A percentile compares a stretch with the other conserved stretches of the same genome.
Evolutionary conservation across 2,329 filamentous ascomycete genomes (phyloP).

Genomic region (Penicillium sclerotigenum): DNA sequence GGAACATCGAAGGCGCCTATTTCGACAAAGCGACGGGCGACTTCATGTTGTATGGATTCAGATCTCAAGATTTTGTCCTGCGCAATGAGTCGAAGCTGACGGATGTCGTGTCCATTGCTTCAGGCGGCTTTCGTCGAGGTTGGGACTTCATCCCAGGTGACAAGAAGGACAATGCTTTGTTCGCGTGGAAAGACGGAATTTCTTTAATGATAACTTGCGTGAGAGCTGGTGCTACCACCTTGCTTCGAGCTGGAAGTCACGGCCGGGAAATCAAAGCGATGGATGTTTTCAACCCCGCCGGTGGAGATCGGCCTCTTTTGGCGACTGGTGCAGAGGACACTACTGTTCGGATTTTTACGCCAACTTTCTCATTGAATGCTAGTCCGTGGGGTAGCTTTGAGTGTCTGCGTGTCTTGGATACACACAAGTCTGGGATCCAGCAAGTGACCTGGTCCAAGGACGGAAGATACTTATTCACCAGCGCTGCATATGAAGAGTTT

Average conservation of each 20-base stretch:
- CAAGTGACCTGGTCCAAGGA: constrained; percentile 69
- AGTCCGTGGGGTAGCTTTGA: constrained; percentile 32
- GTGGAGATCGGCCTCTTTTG: constrained; percentile 42
- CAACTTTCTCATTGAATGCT: constrained; percentile 12
- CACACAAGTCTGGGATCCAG: constrained; percentile 81
- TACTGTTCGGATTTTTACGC: constrained; percentile 65
- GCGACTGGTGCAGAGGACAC: constrained; percentile 72
- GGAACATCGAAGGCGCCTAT: constrained; percentile 71
- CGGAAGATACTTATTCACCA: constrained; percentile 73
- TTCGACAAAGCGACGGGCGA: constrained; percentile 45
- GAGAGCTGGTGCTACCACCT: constrained; percentile 39
- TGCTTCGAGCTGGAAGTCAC: constrained; percentile 69
- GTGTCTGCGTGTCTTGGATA: constrained; percentile 65
- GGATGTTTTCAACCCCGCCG: constrained; percentile 43
- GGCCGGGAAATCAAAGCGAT: constrained; percentile 78
- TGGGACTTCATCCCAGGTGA: constrained; percentile 57
- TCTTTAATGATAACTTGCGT: constrained; percentile 49
- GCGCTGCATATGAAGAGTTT: constrained; percentile 83
- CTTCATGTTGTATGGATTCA: constrained; percentile 24
- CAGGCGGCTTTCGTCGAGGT: constrained; percentile 77
- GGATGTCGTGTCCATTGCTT: constrained; percentile 70
- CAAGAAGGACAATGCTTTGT: constrained; percentile 45
- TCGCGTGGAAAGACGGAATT: constrained; percentile 74
- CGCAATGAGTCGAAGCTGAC: constrained; percentile 72
- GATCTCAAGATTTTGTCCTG: constrained; percentile 64